phyloP scores from a whole-genome alignment of 805 yeast genomes.

The Candida dajiaensis region DNA sequence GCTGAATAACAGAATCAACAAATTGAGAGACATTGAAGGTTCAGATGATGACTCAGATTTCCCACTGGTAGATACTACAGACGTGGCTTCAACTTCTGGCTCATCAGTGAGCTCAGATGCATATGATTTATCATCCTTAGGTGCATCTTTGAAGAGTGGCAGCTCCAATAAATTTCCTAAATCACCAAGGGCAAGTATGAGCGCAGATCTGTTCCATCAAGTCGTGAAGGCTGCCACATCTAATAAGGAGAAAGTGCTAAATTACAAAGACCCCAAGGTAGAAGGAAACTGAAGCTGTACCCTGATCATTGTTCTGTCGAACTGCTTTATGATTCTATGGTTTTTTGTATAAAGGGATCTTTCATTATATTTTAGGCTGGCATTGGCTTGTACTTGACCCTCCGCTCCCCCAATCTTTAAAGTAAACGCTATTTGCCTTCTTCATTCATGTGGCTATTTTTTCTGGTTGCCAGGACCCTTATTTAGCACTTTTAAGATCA shows the following conservation, averaged over 20 bases:
- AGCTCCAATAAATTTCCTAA: constrained; percentile 1
- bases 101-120: constrained; percentile 6
- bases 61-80: constrained; percentile 24
- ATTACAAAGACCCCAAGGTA: neutral
- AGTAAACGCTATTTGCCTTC: no score
- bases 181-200: constrained; percentile 19
- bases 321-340: no score
- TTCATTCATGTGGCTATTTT: no score
- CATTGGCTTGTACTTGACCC: no score
- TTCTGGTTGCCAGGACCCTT: no score
- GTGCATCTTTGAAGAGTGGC: constrained; percentile 15
- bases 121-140: constrained; percentile 17
- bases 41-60: constrained; percentile 20
- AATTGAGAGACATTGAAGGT: constrained; percentile 46
- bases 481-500: no score
- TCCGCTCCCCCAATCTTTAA: no score
- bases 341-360: no score
- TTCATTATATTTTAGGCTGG: no score
- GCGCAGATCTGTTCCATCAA: constrained; percentile 58
- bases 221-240: constrained; percentile 63
- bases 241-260: constrained; percentile 29
- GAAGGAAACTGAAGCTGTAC: neutral
- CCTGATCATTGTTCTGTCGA: no score
- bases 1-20: constrained; percentile 71
- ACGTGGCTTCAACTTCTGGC: neutral